phyloP scores from a whole-genome alignment of 2,329 filamentous ascomycete species.

The Macroventuria anomochaeta region DNA sequence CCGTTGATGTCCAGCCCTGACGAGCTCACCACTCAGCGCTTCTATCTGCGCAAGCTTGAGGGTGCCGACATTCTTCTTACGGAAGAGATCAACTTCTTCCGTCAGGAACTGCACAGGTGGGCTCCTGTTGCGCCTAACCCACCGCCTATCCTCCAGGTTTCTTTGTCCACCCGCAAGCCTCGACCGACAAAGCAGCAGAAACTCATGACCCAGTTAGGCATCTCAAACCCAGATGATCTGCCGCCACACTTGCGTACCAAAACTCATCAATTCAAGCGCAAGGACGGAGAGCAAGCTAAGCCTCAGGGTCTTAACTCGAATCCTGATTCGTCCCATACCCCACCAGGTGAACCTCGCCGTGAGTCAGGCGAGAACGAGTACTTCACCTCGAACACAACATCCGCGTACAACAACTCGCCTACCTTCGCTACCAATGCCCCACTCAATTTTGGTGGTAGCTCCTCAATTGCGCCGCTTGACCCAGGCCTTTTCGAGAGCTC shows the following conservation, averaged over 20 bases:
- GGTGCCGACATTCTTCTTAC: constrained; percentile 91
- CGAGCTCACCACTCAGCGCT: constrained; percentile 87
- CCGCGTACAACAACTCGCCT: constrained; percentile 43
- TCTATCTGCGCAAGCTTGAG: constrained; percentile 96
- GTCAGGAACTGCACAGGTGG: constrained; percentile 94
- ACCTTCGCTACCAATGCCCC: constrained; percentile 42
- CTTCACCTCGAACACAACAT: constrained; percentile 37
- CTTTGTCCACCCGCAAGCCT: constrained; percentile 91
- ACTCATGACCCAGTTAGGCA: constrained; percentile 84
- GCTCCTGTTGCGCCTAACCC: constrained; percentile 85
- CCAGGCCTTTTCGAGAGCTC: constrained; percentile 47
- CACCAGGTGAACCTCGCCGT: constrained; percentile 46
- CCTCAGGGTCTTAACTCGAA: constrained; percentile 45
- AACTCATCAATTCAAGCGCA: constrained; percentile 59
- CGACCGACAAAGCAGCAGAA: constrained; percentile 97
- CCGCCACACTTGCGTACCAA: constrained; percentile 84
- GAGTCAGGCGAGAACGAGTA: constrained; percentile 41
- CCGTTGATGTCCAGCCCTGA: constrained; percentile 80
- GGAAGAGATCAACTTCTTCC: constrained; percentile 96
- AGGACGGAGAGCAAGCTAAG: constrained; percentile 58
- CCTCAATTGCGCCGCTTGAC: constrained; percentile 44
- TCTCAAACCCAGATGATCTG: constrained; percentile 88
- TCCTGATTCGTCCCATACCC: constrained; percentile 46
- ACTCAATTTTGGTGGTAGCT: constrained; percentile 37
- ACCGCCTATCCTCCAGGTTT: constrained; percentile 84